Percentiles rank a stretch among this genome's conserved stretches.
Evolutionary conservation across 129 eudicot species (phyloP).

Genomic region (Solidago caesia): DNA sequence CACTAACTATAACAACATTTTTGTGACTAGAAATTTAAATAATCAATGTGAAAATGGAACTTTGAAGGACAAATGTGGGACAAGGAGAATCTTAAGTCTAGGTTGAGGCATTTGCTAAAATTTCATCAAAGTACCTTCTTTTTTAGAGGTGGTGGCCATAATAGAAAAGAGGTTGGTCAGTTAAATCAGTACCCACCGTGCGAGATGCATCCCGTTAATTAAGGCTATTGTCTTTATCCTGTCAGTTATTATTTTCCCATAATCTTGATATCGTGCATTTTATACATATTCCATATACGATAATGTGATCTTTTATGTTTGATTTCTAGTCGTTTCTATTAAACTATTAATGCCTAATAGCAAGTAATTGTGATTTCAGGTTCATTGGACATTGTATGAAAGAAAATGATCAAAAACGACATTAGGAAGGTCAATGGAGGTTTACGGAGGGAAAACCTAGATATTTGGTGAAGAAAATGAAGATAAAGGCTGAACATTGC

Average conservation of each 20-base stretch:
- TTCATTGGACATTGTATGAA: too few relatives aligned
- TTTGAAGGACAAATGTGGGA: neutral
- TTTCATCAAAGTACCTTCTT: constrained; percentile 25
- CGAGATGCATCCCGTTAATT: constrained; percentile 57
- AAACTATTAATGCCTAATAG: too few relatives aligned
- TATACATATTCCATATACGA: too few relatives aligned
- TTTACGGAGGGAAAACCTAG: too few relatives aligned
- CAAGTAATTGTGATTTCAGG: too few relatives aligned
- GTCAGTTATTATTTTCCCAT: constrained; percentile 32
- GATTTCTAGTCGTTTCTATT: too few relatives aligned
- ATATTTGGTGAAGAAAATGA: too few relatives aligned
- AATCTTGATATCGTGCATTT: constrained; percentile 13
- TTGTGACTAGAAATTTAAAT: neutral
- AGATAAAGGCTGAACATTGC: too few relatives aligned
- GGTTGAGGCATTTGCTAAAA: constrained; percentile 18
- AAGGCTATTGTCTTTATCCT: constrained; percentile 54
- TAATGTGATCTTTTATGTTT: too few relatives aligned
- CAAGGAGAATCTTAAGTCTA: constrained; percentile 17
- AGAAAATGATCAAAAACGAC: too few relatives aligned
- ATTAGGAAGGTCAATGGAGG: too few relatives aligned
- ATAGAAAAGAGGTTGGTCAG: constrained; percentile 33
- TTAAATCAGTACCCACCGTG: constrained; percentile 55
- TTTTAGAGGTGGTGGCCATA: constrained; percentile 22
- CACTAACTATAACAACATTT: neutral
- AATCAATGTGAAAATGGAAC: constrained; percentile 1